Percentiles rank a stretch among this genome's conserved stretches.
phyloP scores from a whole-genome alignment of 208 protist genomes.

The Acanthamoeba quina region DNA sequence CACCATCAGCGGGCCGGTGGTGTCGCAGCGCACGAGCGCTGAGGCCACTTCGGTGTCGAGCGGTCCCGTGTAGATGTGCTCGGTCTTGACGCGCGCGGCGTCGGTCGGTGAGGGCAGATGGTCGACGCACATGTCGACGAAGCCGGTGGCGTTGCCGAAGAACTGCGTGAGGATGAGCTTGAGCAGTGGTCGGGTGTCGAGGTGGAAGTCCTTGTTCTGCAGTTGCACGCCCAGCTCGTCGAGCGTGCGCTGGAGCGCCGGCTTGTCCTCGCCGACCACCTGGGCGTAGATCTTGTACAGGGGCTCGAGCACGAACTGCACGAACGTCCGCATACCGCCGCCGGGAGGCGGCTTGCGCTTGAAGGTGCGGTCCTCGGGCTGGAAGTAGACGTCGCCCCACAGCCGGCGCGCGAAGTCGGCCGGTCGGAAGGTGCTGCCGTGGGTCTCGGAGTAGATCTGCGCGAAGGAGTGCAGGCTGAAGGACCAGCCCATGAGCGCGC shows the following conservation, averaged over 20 bases:
- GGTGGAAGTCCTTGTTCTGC: slow-evolving; percentile 78
- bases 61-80: slow-evolving; percentile 89
- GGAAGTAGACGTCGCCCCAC: slow-evolving; percentile 98
- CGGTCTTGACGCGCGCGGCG: slow-evolving; percentile 78
- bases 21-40: slow-evolving; percentile 85
- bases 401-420: slow-evolving; percentile 94
- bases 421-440: slow-evolving; percentile 85
- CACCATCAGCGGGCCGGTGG: slow-evolving; percentile 88
- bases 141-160: slow-evolving; percentile 86
- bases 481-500: slow-evolving; percentile 91
- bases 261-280: slow-evolving; percentile 81
- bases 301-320: slow-evolving; percentile 98
- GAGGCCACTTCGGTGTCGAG: slow-evolving; percentile 80
- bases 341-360: slow-evolving; percentile 46
- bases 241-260: slow-evolving; percentile 66
- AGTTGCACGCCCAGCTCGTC: slow-evolving; percentile 86
- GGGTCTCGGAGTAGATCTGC: slow-evolving; percentile 93
- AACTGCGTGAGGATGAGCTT: slow-evolving; percentile 86
- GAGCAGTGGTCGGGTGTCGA: slow-evolving; percentile 89
- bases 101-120: slow-evolving; percentile 88
- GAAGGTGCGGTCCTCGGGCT: slow-evolving; percentile 86
- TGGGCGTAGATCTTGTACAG: slow-evolving; percentile 97
- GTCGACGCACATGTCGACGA: slow-evolving; percentile 90
- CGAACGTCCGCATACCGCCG: slow-evolving; percentile 94
- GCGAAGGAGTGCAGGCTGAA: slow-evolving; percentile 97